phyloP scores from a whole-genome alignment of 805 yeast genomes.

The Komagataella mondaviorum region DNA sequence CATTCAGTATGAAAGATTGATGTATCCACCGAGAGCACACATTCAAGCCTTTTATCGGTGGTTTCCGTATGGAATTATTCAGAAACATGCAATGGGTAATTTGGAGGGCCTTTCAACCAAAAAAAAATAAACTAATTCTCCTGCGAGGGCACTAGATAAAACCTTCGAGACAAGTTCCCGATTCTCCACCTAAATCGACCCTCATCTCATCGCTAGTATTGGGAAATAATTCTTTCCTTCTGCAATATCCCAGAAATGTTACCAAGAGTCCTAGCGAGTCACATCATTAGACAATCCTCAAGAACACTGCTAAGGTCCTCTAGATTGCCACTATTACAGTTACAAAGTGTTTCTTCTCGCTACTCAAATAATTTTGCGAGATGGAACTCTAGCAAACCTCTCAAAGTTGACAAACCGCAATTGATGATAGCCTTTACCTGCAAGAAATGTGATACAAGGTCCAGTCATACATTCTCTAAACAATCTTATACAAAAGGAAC shows the following conservation, averaged over 20 bases:
- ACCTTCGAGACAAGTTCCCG: background rate
- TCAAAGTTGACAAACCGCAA: slow-evolving; percentile 36
- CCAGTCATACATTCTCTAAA: slow-evolving; percentile 82
- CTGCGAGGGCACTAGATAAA: background rate
- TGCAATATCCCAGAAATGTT: background rate
- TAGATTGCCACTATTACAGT: background rate
- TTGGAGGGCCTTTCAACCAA: background rate
- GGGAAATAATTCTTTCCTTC: background rate
- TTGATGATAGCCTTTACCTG: slow-evolving; percentile 88
- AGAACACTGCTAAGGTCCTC: background rate
- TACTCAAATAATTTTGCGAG: background rate
- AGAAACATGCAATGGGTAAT: background rate
- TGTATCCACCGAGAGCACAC: background rate
- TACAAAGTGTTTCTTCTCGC: background rate
- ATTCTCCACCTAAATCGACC: background rate
- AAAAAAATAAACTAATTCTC: background rate
- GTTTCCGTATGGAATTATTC: background rate
- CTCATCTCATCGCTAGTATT: background rate
- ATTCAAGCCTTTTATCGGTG: background rate
- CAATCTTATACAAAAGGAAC: slow-evolving; percentile 85
- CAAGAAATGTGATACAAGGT: slow-evolving; percentile 70
- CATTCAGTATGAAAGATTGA: background rate
- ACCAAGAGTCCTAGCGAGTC: background rate
- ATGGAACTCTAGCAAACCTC: background rate
- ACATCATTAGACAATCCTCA: background rate